phyloP scores from a whole-genome alignment of 2,329 filamentous ascomycete species.

The Phialocephala sp. region DNA sequence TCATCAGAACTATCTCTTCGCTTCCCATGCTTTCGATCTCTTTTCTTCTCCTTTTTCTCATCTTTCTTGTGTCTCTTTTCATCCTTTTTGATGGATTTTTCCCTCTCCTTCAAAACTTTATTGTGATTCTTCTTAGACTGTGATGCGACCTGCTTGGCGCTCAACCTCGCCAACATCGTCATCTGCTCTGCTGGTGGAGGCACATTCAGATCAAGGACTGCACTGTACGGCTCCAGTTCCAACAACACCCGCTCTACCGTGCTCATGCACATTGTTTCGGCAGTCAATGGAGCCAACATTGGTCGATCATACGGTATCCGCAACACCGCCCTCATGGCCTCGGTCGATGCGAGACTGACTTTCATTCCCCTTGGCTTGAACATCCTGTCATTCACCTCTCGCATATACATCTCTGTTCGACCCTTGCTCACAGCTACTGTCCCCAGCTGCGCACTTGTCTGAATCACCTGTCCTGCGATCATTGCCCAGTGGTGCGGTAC shows the following conservation, averaged over 20 bases:
- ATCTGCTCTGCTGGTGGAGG: conserved; percentile 21
- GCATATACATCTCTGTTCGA: conserved; percentile 40
- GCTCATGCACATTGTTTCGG: conserved; percentile 28
- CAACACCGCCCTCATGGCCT: conserved; percentile 36
- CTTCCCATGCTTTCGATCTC: neutral
- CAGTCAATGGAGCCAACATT: conserved; percentile 34
- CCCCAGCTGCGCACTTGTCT: conserved; percentile 33
- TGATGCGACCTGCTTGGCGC: conserved; percentile 38
- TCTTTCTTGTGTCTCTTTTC: conserved; percentile 26
- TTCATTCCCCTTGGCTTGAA: conserved; percentile 44
- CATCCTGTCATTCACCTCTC: conserved; percentile 41
- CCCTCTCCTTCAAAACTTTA: conserved; percentile 19
- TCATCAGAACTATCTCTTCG: conserved; percentile 2
- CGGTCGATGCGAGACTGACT: conserved; percentile 37
- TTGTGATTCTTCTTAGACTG: conserved; percentile 32
- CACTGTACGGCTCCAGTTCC: conserved; percentile 25
- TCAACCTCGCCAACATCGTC: conserved; percentile 36
- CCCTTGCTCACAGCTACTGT: conserved; percentile 37
- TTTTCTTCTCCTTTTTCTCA: conserved; percentile 14
- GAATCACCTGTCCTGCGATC: conserved; percentile 33
- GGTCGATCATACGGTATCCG: conserved; percentile 33
- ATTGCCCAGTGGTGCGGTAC: conserved; percentile 41
- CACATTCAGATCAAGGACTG: conserved; percentile 24
- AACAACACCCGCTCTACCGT: conserved; percentile 13
- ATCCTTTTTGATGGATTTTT: conserved; percentile 25